phyloP scores from a whole-genome alignment of 169 alveolate species.

The Cryptosporidium xiaoi region DNA sequence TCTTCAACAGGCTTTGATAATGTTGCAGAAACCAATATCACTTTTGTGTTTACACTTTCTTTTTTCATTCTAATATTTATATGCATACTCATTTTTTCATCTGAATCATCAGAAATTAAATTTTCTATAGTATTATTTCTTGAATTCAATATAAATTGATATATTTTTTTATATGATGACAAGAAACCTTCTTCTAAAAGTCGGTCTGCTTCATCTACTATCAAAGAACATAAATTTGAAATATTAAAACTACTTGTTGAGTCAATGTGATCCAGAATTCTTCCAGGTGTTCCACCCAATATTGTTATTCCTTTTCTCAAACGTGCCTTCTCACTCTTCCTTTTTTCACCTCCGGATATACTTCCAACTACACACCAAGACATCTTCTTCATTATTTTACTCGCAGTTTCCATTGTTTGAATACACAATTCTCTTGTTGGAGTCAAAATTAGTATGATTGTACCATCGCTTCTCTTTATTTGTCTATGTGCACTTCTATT shows the following conservation, averaged over 20 bases:
- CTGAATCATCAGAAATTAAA: constrained; percentile 20
- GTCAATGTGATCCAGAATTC: constrained; percentile 93
- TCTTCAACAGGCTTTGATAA: constrained; percentile 83
- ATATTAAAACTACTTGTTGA: constrained; percentile 90
- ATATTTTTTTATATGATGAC: constrained; percentile 90
- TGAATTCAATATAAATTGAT: constrained; percentile 62
- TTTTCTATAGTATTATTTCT: background rate
- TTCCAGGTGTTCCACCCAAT: constrained; percentile 97
- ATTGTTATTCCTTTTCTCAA: constrained; percentile 93
- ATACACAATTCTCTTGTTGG: constrained; percentile 92
- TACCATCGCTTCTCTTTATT: constrained; percentile 81
- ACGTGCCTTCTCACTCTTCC: constrained; percentile 89
- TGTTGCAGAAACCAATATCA: constrained; percentile 86
- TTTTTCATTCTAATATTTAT: constrained; percentile 32
- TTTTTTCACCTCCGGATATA: constrained; percentile 89
- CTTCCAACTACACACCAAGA: constrained; percentile 82
- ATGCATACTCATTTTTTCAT: constrained; percentile 13
- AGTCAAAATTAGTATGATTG: constrained; percentile 79
- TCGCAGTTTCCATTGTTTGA: constrained; percentile 81
- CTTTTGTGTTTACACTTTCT: constrained; percentile 28
- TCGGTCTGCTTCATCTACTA: constrained; percentile 99
- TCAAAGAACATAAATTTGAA: constrained; percentile 82
- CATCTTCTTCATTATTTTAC: constrained; percentile 82
- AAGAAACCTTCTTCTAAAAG: constrained; percentile 96
- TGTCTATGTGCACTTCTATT: constrained; percentile 60